Conservation (phyloP, 106 monocot genomes). For the Xerophyta viscosa region DNA sequence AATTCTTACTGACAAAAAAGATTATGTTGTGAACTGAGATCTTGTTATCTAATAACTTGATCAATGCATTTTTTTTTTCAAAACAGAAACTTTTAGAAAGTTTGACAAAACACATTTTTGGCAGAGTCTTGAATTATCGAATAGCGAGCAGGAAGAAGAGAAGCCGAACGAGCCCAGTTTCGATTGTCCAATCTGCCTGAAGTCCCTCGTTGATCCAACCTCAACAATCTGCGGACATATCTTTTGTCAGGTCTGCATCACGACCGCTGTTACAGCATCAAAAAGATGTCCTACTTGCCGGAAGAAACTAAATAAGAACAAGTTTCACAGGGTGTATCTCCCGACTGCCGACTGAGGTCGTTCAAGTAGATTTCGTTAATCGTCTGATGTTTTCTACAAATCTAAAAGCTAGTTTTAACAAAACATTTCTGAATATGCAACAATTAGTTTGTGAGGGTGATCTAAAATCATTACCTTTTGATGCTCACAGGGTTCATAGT, state of each 20-base stretch:
- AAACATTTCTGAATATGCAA: no score
- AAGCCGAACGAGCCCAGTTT: conserved; percentile 1
- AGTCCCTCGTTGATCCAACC: background rate
- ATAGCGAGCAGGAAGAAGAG: background rate
- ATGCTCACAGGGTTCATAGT: no score
- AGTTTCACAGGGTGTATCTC: conserved; percentile 1
- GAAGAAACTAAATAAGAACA: background rate
- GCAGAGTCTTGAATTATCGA: background rate
- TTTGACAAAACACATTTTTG: no score
- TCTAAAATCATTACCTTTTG: no score
- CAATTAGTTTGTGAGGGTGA: no score
- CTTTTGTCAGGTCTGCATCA: background rate
- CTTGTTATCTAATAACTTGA: no score
- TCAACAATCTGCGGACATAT: conserved; percentile 9
- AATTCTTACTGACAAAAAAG: no score
- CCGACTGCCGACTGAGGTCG: background rate
- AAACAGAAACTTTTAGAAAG: no score
- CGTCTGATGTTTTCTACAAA: no score
- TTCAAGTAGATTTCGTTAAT: no score
- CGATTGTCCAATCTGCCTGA: conserved; percentile 1
- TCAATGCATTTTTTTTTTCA: no score
- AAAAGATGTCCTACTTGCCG: conserved; percentile 1
- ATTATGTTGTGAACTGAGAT: no score
- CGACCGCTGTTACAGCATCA: background rate
- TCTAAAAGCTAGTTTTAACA: background rate